A percentile compares a stretch with the other conserved stretches of the same genome.
Evolutionary conservation across 2,329 filamentous ascomycete species (phyloP).

Genomic region (Diplocarpon rosae): DNA sequence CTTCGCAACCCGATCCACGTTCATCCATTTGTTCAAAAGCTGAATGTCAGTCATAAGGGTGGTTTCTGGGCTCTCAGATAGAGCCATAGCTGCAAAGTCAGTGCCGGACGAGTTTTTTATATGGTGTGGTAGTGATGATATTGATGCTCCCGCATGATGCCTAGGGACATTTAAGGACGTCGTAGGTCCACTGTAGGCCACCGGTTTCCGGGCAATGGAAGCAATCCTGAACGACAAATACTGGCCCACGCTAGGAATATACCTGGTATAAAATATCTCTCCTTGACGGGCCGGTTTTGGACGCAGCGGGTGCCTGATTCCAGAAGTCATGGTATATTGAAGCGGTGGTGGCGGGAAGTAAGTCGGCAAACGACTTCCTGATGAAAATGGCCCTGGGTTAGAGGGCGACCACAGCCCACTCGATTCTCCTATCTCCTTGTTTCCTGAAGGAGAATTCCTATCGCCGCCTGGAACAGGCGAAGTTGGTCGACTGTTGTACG

Average conservation of each 20-base stretch:
- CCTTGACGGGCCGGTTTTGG: constrained; percentile 84
- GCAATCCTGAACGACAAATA: constrained; percentile 86
- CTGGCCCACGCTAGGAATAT: constrained; percentile 68
- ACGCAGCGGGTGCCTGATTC: constrained; percentile 73
- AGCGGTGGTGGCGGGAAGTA: constrained; percentile 79
- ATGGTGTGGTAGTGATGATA: constrained; percentile 25
- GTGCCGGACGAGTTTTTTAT: constrained; percentile 29
- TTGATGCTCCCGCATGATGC: constrained; percentile 22
- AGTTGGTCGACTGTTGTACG: constrained; percentile 40
- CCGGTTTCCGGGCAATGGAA: constrained; percentile 51
- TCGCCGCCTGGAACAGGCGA: constrained; percentile 36
- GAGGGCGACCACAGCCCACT: constrained; percentile 30
- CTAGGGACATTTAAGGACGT: constrained; percentile 16
- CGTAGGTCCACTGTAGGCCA: constrained; percentile 52
- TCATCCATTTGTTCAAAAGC: constrained; percentile 80
- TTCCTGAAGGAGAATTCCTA: constrained; percentile 25
- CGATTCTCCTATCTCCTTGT: constrained; percentile 25
- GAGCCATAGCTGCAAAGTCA: constrained; percentile 33
- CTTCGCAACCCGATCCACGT: constrained; percentile 67
- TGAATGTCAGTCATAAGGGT: constrained; percentile 43
- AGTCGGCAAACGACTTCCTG: constrained; percentile 74
- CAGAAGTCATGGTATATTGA: constrained; percentile 69
- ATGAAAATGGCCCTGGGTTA: constrained; percentile 60
- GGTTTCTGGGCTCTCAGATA: constrained; percentile 21
- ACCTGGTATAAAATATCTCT: constrained; percentile 83